Evolutionary conservation across 2,329 filamentous ascomycete genomes (phyloP).

Genomic region (Mollisiaceae sp.): DNA sequence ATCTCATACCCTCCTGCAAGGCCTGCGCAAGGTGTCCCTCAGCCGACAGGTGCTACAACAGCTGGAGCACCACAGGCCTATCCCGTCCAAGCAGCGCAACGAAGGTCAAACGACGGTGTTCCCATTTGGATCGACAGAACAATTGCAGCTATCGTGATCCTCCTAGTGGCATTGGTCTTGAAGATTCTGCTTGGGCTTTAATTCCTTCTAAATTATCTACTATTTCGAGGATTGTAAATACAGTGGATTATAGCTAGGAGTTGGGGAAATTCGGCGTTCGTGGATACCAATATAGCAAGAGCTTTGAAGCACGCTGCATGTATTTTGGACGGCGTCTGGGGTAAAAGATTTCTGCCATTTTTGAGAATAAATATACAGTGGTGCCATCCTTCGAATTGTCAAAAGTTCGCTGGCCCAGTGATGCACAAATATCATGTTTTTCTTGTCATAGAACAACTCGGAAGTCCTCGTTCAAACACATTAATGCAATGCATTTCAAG

Average conservation of each 20-base stretch:
- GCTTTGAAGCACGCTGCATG: neutral
- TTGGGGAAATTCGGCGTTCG: neutral
- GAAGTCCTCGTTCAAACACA: too few relatives aligned
- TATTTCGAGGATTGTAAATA: neutral
- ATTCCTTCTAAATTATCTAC: neutral
- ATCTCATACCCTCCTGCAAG: conserved; percentile 35
- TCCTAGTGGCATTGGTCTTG: conserved; percentile 72
- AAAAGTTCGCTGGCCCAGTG: too few relatives aligned
- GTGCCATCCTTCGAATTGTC: too few relatives aligned
- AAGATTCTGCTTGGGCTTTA: conserved; percentile 50
- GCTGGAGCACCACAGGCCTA: conserved; percentile 8
- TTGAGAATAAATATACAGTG: neutral
- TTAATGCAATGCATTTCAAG: too few relatives aligned
- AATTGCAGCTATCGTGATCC: conserved; percentile 74
- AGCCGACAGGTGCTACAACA: conserved; percentile 30
- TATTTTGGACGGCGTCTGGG: neutral
- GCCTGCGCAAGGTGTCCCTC: conserved; percentile 43
- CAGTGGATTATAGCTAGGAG: neutral
- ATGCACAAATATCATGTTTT: too few relatives aligned
- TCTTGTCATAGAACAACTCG: too few relatives aligned
- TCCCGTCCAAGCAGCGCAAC: conserved; percentile 34
- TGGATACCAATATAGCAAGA: neutral
- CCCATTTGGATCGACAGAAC: conserved; percentile 80
- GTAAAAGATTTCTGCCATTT: neutral
- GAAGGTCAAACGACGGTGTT: conserved; percentile 54